Percentiles rank a stretch among this genome's conserved stretches.
Evolutionary conservation across 176 grass and related monocot genomes (phyloP).

Genomic region (Paspalum vaginatum): DNA sequence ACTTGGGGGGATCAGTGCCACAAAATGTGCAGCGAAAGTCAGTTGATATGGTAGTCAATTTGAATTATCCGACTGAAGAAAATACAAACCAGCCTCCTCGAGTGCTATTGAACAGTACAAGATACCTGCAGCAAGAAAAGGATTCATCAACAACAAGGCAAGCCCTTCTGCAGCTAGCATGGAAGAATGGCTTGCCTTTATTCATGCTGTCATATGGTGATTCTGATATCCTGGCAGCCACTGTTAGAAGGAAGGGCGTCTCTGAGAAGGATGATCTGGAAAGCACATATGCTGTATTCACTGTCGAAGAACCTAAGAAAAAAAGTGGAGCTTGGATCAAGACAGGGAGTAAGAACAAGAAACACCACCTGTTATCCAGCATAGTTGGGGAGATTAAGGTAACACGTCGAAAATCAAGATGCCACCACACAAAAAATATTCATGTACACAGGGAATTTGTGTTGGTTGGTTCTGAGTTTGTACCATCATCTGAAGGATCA

Average conservation of each 20-base stretch:
- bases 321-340: conserved; percentile 67
- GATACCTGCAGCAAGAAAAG: conserved; percentile 52
- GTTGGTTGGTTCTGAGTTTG: conserved; percentile 66
- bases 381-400: conserved; percentile 68
- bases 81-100: conserved; percentile 36
- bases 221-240: conserved; percentile 80
- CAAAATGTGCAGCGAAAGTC: conserved; percentile 53
- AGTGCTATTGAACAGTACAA: conserved; percentile 41
- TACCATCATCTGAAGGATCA: conserved; percentile 50
- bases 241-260: conserved; percentile 52
- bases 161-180: conserved; percentile 83
- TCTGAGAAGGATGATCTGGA: conserved; percentile 59
- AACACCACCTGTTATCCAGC: conserved; percentile 70
- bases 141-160: conserved; percentile 58
- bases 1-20: conserved; percentile 36
- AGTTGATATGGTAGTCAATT: conserved; percentile 52
- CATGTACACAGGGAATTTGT: conserved; percentile 72
- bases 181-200: conserved; percentile 82
- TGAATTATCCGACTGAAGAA: conserved; percentile 36
- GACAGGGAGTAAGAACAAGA: conserved; percentile 69
- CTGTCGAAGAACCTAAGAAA: conserved; percentile 70
- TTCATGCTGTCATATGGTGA: conserved; percentile 88
- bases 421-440: conserved; percentile 40
- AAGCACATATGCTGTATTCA: conserved; percentile 70
- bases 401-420: conserved; percentile 51